Evolutionary conservation across 495 filamentous ascomycete species (phyloP).

Genomic region (Neurospora sp.): DNA sequence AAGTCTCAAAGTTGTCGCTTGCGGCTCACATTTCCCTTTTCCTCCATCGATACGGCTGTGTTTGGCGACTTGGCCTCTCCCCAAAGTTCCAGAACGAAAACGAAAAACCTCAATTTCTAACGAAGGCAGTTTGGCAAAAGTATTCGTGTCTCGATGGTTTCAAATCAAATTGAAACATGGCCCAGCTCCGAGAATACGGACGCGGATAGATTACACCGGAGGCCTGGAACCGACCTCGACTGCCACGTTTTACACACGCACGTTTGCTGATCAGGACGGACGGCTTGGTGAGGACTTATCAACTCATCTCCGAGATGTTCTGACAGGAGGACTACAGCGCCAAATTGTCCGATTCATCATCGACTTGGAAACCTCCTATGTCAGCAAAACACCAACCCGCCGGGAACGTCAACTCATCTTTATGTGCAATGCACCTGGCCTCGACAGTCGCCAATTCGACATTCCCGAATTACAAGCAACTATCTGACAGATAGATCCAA

Average conservation of each 20-base stretch:
- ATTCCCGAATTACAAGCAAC: not conserved
- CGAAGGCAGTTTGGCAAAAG: not conserved
- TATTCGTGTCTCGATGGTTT: not conserved
- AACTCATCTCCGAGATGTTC: not conserved
- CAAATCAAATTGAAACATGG: not conserved
- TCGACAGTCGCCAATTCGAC: not conserved
- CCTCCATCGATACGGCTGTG: not conserved
- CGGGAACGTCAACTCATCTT: not conserved
- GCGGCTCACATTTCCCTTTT: not conserved
- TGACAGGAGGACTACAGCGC: not conserved
- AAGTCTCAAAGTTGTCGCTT: not conserved
- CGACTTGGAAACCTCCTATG: not conserved
- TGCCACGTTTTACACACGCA: not conserved
- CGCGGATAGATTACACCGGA: not conserved
- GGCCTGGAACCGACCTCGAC: not conserved
- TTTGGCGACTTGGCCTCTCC: not conserved
- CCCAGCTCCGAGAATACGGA: not conserved
- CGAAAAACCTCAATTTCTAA: not conserved
- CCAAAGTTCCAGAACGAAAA: not conserved
- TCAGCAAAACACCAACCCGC: not conserved
- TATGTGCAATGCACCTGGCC: not conserved
- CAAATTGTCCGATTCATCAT: not conserved
- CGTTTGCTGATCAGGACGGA: not conserved
- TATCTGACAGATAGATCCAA: too few species aligned
- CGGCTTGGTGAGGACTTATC: not conserved